Evolutionary conservation across 345 rosid genomes (phyloP), one percentile per base, ranked within the genome.

Genomic region (Euphorbia lathyris): DNA sequence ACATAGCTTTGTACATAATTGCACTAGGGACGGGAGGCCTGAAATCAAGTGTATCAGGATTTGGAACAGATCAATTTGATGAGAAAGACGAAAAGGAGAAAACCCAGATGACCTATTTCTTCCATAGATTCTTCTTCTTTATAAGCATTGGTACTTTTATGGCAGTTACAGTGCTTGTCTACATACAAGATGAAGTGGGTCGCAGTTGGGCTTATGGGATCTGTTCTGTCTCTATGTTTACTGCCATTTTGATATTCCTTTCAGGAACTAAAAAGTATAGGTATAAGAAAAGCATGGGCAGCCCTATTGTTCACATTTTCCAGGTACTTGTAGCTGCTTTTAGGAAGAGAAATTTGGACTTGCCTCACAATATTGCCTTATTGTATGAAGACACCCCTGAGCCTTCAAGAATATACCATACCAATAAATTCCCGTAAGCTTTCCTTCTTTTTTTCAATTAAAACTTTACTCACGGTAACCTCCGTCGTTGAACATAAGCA

Each of bases 1-100:
- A 89, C 74, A 9, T 87, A 56, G 76, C 89, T 19, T 75, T 88
- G 52, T 84, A 84, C 68, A 68, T 88, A 22, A 83, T 88, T 56
- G 93, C 90, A 53, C 42, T 88, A 1, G 90, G 90, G 32, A 88
- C 93, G 10, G 93, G 90, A 20, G 93, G 90, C 68, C 78, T 88
- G 0, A 88, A 88, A 75, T 86, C 93, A 16, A 86, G 93, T 42
- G 86, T 86, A 12, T 88, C 93, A 6, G 90, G 87, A 47, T 86
- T 88, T 3, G 93, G 90, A 66, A 82, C 89, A 0, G 93, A 88
- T 56, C 90, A 86, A 52, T 88, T 88, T 48, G 88, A 88, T 50
- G 87, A 83, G 55, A 84, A 79, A 63, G 85, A 88, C 61, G 77
- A 80, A 22, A 86, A 80, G 76, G 93, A 88, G 71, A 86, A 80